phyloP scores from a whole-genome alignment of 1,284 basidiomycete species.

The Heterobasidion occidentale region DNA sequence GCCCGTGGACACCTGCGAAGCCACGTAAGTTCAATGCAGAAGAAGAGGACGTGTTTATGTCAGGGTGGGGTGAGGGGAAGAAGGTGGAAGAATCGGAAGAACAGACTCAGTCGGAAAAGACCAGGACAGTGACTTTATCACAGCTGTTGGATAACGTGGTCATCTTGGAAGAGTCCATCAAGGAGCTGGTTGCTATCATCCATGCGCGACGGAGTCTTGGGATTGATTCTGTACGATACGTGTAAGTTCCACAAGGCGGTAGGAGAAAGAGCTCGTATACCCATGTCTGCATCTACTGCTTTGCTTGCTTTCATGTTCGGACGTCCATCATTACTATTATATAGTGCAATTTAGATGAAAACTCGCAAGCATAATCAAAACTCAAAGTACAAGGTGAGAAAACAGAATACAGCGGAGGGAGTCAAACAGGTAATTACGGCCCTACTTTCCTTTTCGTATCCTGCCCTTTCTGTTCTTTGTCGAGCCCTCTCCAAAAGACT shows the following conservation, averaged over 20 bases:
- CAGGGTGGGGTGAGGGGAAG: conserved; percentile 45
- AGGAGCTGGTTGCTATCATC: conserved; percentile 86
- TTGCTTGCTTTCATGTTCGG: background rate
- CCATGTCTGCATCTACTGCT: conserved; percentile 7
- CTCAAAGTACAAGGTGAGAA: background rate
- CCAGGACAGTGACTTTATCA: conserved; percentile 63
- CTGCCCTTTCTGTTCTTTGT: conserved; percentile 27
- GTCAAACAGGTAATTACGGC: background rate
- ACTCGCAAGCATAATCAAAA: background rate
- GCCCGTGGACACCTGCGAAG: conserved; percentile 55
- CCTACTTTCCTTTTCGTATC: conserved; percentile 12
- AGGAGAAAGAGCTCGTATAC: background rate
- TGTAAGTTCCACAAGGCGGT: conserved; percentile 31
- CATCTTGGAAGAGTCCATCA: conserved; percentile 91
- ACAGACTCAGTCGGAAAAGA: conserved; percentile 22
- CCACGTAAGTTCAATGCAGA: conserved; percentile 42
- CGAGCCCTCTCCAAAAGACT: conserved; percentile 16
- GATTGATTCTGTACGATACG: conserved; percentile 74
- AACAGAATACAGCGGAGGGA: background rate
- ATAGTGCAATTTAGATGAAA: background rate
- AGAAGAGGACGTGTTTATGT: conserved; percentile 62
- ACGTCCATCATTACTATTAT: background rate
- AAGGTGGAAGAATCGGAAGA: conserved; percentile 13
- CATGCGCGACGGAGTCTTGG: conserved; percentile 79
- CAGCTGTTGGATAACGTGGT: conserved; percentile 91